Base-by-base conservation (phyloP, 1,139 yeast species). In the Hyphopichia pseudoburtonii region DNA sequence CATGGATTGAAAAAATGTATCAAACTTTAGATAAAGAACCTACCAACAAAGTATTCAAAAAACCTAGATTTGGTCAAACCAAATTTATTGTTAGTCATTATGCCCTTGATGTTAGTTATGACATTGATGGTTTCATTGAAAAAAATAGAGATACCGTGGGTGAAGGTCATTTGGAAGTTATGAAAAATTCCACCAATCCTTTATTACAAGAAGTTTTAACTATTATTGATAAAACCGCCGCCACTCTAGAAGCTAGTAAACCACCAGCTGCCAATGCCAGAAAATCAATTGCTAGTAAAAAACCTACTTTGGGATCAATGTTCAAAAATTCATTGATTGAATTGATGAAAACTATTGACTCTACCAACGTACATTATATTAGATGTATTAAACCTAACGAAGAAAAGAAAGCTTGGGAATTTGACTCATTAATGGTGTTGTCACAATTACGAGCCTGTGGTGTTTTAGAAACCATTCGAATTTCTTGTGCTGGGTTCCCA, bases 351-450 rank as follows among this genome's bases (percentile, higher is more conserved):
- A 92, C 97, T 1, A 92, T 92, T 44, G 80, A 90, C 60, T 85
- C 96, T 1, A 92, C 97, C 1, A 90, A 92, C 57, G 98, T 85
- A 30, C 98, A 92, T 62, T 92, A 92, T 57, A 92, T 92, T 56
- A 85, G 98, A 60, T 92, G 98, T 73, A 92, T 92, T 60, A 92
- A 92, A 61, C 98, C 98, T 8, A 92, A 92, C 60, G 96, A 92
- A 52, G 82, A 80, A 42, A 92, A 92, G 64, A 82, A 80, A 41
- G 96, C 98, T 3, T 92, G 98, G 98, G 85, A 82, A 57, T 92
- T 92, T 64, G 96, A 89, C 56, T 89, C 96, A 23, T 76, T 90
- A 37, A 89, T 92, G 97, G 98, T 92, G 32, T 73, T 92, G 46
- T 84, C 95, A 6, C 98, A 92, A 63, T 75, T 92, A 48, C 80